Percentiles rank a stretch among this genome's conserved stretches.
phyloP scores from a whole-genome alignment of 257 asterid species.

The Penstemon eatonii region DNA sequence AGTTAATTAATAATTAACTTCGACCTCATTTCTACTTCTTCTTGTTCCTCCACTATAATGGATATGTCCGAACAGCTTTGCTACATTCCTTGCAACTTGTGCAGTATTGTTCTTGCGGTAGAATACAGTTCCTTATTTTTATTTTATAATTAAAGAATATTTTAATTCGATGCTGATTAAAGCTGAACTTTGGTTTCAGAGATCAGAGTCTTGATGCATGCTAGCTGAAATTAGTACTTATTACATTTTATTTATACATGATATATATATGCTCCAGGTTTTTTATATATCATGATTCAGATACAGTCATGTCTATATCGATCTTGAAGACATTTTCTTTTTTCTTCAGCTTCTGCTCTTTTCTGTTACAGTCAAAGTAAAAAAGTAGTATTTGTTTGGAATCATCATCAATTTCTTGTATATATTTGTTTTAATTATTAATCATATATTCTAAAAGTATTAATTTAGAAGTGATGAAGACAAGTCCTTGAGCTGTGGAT shows the following conservation, averaged over 20 bases:
- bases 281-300: not conserved
- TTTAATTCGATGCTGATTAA: not conserved
- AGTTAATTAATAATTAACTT: no score
- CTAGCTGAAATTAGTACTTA: not conserved
- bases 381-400: constrained; percentile 31
- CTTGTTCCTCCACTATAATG: constrained; percentile 27
- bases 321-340: constrained; percentile 48
- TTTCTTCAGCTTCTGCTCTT: constrained; percentile 13
- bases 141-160: not conserved
- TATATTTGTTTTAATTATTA: constrained; percentile 6
- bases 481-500: constrained; percentile 35
- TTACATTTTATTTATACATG: constrained; percentile 21
- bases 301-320: constrained; percentile 66
- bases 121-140: constrained; percentile 13
- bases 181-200: not conserved
- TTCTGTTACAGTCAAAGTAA: constrained; percentile 50
- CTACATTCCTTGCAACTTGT: constrained; percentile 91
- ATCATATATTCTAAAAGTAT: not conserved
- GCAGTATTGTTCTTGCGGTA: constrained; percentile 95
- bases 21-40: constrained; percentile 8
- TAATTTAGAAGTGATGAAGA: constrained; percentile 41
- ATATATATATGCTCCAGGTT: constrained; percentile 17
- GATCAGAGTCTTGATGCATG: not conserved
- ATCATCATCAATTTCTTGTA: constrained; percentile 12
- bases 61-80: constrained; percentile 72